Conservation (phyloP, 495 filamentous ascomycete genomes). For the Tuber brumale region DNA sequence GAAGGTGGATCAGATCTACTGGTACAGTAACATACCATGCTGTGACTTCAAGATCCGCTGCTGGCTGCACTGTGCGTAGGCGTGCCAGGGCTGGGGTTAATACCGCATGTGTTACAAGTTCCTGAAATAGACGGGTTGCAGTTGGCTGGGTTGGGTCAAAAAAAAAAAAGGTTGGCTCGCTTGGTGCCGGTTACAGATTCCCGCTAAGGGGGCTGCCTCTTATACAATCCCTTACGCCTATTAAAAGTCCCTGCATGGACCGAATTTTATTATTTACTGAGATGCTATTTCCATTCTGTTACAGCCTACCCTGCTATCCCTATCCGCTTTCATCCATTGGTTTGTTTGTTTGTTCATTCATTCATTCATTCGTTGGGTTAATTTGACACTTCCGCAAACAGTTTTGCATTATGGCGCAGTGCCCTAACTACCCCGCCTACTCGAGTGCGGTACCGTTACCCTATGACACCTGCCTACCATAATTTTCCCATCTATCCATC, state of each 20-base stretch:
- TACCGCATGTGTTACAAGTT: background rate
- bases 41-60: background rate
- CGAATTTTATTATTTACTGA: background rate
- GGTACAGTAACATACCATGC: too few relatives aligned
- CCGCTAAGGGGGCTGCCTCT: background rate
- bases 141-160: background rate
- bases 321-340: background rate
- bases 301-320: background rate
- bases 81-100: background rate
- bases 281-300: constrained; percentile 1
- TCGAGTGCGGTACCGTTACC: too few relatives aligned
- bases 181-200: background rate
- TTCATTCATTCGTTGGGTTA: background rate
- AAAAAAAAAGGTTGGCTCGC: too few relatives aligned
- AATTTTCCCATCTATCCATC: background rate
- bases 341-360: too few relatives aligned
- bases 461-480: background rate
- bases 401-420: too few relatives aligned
- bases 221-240: background rate
- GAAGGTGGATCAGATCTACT: background rate
- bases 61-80: background rate
- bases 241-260: background rate
- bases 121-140: background rate
- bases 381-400: background rate
- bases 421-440: too few relatives aligned